A percentile compares a stretch with the other conserved stretches of the same genome.
phyloP scores from a whole-genome alignment of 2,329 filamentous ascomycete genomes.

The Didymella sp. region DNA sequence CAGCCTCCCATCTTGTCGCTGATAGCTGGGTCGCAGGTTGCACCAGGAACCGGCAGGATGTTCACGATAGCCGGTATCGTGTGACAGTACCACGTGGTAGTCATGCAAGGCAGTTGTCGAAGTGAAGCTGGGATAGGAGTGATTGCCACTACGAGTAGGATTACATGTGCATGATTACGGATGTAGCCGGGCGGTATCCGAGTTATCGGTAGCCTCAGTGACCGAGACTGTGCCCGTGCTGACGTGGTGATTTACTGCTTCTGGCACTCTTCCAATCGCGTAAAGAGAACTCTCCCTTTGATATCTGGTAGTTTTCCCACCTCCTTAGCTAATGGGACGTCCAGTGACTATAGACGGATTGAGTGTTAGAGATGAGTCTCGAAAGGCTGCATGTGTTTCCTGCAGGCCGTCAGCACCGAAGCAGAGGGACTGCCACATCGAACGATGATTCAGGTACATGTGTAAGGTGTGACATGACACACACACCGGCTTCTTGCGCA shows the following conservation, averaged over 20 bases:
- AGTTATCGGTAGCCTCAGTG: neutral
- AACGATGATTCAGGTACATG: neutral
- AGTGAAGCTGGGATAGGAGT: neutral
- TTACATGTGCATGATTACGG: neutral
- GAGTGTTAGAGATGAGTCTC: neutral
- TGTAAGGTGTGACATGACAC: neutral
- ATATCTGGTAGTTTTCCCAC: neutral
- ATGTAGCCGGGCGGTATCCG: neutral
- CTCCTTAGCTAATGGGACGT: neutral
- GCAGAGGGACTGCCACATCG: neutral
- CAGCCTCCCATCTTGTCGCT: constrained; percentile 1
- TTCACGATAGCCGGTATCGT: constrained; percentile 3
- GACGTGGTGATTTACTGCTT: neutral
- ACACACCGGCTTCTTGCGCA: neutral
- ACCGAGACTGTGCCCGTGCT: neutral
- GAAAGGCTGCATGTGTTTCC: neutral
- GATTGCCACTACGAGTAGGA: neutral
- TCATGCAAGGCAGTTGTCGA: constrained; percentile 2
- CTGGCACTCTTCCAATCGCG: neutral
- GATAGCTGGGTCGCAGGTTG: neutral
- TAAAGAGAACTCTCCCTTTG: neutral
- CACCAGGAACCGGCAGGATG: neutral
- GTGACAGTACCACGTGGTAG: neutral
- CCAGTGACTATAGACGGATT: neutral
- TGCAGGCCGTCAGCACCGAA: neutral